phyloP scores from a whole-genome alignment of 2,329 filamentous ascomycete species.

The Ophiostoma australiae region DNA sequence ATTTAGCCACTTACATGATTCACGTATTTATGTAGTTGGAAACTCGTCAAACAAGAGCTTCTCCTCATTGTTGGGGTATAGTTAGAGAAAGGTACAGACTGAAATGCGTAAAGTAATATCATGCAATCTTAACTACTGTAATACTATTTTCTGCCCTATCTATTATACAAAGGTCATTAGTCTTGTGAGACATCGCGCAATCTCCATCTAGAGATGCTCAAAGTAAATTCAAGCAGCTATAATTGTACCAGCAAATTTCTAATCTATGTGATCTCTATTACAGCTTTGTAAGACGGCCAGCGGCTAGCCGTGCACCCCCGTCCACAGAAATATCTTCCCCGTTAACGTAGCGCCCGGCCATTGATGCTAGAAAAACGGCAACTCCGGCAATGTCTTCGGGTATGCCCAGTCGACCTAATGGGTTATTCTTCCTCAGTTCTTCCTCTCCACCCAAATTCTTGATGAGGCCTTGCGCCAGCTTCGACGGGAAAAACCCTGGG shows the following conservation, averaged over 20 bases:
- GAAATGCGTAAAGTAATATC: not conserved
- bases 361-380: not conserved
- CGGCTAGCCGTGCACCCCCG: not conserved
- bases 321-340: not conserved
- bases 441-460: constrained; percentile 54
- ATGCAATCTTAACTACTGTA: no score
- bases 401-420: constrained; percentile 31
- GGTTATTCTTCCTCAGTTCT: constrained; percentile 46
- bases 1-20: not conserved
- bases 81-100: not conserved
- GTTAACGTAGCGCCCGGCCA: not conserved
- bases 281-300: not conserved
- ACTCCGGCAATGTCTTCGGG: not conserved
- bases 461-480: constrained; percentile 63
- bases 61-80: not conserved
- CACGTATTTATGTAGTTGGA: not conserved
- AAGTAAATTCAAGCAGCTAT: not conserved
- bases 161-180: no score
- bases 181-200: no score
- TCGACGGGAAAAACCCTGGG: constrained; percentile 63
- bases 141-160: no score
- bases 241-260: not conserved
- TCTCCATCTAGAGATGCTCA: no score
- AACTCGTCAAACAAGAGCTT: not conserved
- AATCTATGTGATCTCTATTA: not conserved